Percentiles rank a stretch among this genome's conserved stretches.
Evolutionary conservation across 1,284 basidiomycete genomes (phyloP).

Genomic region (Trichosporon coremiiforme): DNA sequence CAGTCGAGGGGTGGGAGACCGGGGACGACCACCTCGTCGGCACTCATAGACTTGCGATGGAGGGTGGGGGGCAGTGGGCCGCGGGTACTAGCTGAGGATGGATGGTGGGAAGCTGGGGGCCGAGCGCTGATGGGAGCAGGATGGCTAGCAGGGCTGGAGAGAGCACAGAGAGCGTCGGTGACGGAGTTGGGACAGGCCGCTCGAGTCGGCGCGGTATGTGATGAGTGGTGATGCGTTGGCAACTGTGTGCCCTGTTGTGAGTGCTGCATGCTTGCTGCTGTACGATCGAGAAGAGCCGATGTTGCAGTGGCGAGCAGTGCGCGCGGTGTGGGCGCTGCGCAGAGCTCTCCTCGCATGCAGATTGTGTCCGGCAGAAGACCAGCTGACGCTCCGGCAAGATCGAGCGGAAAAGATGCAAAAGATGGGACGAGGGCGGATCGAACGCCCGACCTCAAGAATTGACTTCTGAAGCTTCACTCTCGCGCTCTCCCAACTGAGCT

Average conservation of each 20-base stretch:
- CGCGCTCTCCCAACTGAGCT: conserved; percentile 14
- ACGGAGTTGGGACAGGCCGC: neutral
- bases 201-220: neutral
- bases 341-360: neutral
- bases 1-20: neutral
- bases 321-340: neutral
- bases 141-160: no score
- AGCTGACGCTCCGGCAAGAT: neutral
- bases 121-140: neutral
- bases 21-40: neutral
- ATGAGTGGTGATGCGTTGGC: neutral
- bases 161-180: neutral
- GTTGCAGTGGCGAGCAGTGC: neutral
- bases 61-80: neutral
- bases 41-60: neutral
- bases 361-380: no score
- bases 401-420: neutral
- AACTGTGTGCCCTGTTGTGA: neutral
- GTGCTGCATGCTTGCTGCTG: no score
- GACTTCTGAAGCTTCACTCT: conserved; percentile 14
- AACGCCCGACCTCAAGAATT: conserved; percentile 14
- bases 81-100: neutral
- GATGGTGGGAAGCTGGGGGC: neutral
- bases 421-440: conserved; percentile 14
- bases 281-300: neutral